phyloP scores from a whole-genome alignment of 768 basidiomycete genomes.

The Suillus hirtellus region DNA sequence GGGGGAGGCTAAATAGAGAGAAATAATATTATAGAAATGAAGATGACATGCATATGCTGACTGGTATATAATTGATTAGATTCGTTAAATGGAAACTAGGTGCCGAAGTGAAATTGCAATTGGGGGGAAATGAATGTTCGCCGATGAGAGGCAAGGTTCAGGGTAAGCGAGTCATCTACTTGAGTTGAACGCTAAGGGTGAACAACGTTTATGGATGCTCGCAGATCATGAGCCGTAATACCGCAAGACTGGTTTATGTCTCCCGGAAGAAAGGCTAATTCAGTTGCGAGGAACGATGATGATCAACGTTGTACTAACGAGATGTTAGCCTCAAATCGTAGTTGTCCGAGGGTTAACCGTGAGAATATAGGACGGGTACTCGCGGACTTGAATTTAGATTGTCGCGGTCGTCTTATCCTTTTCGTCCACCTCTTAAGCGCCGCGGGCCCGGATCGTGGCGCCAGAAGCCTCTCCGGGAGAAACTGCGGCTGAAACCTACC shows the following conservation, averaged over 20 bases:
- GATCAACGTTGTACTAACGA: too few species aligned
- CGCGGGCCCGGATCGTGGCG: conserved; percentile 9
- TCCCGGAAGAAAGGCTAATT: neutral
- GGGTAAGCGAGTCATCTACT: neutral
- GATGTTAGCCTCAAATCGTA: neutral
- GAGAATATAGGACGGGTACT: neutral
- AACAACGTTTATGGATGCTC: neutral
- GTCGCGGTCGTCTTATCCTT: neutral
- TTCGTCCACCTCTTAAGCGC: neutral
- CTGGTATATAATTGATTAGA: neutral
- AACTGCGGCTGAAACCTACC: neutral
- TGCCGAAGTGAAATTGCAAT: neutral
- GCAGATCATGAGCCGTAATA: neutral
- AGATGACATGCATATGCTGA: neutral
- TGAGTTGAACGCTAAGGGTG: neutral
- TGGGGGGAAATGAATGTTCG: neutral
- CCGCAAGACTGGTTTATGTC: neutral
- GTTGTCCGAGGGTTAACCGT: neutral
- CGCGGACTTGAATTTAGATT: neutral
- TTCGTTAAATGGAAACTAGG: neutral
- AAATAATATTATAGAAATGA: neutral
- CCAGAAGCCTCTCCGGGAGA: neutral
- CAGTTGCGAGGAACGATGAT: neutral
- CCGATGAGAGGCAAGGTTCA: neutral
- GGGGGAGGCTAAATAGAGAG: neutral